Evolutionary conservation across 2,329 filamentous ascomycete species (phyloP), one percentile per base, ranked within the genome.

Genomic region (Penicillium sp.): DNA sequence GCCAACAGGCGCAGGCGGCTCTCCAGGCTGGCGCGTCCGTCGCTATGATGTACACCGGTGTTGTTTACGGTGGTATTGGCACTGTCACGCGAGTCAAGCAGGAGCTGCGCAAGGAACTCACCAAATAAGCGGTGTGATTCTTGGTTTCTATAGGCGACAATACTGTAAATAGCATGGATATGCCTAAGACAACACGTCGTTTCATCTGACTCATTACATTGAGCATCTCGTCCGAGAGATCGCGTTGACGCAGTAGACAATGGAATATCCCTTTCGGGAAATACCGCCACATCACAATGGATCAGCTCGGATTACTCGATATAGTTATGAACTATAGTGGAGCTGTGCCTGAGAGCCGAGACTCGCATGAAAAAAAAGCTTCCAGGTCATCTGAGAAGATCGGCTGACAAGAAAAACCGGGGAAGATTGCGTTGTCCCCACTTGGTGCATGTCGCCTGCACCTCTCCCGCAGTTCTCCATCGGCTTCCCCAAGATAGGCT

Each of bases 21-120:
- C 80, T 97, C 46, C 90, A 95, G 62, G 92, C 92, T 0, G 94
- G 94, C 8, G 94, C 94, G 0, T 93, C 88, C 64, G 87, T 95
- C 13, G 92, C 91, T 2, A 94, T 96, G 86, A 81, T 96, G 49
- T 97, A 97, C 73, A 99, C 94, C 0, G 89, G 84, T 4, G 73
- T 89, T 63, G 81, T 85, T 46, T 88, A 86, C 63, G 83, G 83
- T 14, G 85, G 85, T 42, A 75, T 79, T 2, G 84, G 84, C n/a
- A 86, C 83, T 0, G 80, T 87, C 31, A 85, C 76, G 14, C 69
- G 77, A 14, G 77, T 80, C 31, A 80, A 80, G 64, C 70, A 78
- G 55, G 77, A 80, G 61, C 69, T 80, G 75, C 71, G 76, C 21
- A 61, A 73, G 56, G 66, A 72, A 57, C 68, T 70, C 55, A 61